Evolutionary conservation across 169 alveolate genomes (phyloP), one percentile per base, ranked within the genome.

Genomic region (Plasmodium ovale): DNA sequence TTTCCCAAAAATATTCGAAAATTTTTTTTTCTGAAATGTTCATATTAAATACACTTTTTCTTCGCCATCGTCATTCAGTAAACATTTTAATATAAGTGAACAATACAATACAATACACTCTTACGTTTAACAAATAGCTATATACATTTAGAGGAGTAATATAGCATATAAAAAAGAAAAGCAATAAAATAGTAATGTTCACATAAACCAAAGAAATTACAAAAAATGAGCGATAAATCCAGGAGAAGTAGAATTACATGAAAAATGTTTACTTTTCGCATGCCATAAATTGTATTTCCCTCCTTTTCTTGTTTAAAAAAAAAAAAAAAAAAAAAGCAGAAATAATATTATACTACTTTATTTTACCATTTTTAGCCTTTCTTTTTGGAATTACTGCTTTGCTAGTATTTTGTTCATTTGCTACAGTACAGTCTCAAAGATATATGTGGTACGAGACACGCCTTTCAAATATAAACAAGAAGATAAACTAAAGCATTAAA

Each of bases 221-320:
- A 33, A 60, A 77, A 77, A 77, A 77, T 77, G 88, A 62, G 88
- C 54, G 88, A 77, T 14, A 77, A 77, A 77, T 77, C 88, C 88
- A 77, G 88, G 56, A 60, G 88, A 77, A 25, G 88, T 77, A 77
- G 19, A 72, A 7, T 19, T 72, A 72, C 12, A 25, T 56, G 35
- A 44, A 25, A 21, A 10, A 21, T 72, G 6, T 62, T n/a, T 31
- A 39, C 51, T 3, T 10, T 29, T 42, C 72, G 51, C 10, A 72
- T n/a, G 16, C 16, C 16, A 6, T 14, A 21, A 2, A 47, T 47
- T 47, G 2, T 47, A 47, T 47, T 14, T 5, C 7, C 16, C 12
- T 47, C 12, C 16, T 14, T 10, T 0, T 42, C 16, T 1, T 35
- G 35, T 42, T 33, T 54, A 53, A 53, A 72, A 72, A 53, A 58